Evolutionary conservation across 2,329 filamentous ascomycete species (phyloP).

Genomic region (Fusarium globosum): DNA sequence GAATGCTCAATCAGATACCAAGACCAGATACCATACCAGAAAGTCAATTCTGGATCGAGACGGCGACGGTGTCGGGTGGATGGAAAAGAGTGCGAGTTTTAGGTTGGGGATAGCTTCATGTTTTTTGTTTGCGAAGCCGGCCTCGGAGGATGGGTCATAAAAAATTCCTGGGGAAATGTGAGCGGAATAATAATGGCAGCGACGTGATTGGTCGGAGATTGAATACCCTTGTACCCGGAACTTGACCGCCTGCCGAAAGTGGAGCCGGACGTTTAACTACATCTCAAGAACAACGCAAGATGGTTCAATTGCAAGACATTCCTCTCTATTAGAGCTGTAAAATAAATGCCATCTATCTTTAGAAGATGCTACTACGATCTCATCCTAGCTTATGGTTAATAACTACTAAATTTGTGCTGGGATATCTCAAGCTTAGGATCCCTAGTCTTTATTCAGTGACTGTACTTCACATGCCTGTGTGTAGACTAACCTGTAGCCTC

Average conservation of each 20-base stretch:
- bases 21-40: not conserved
- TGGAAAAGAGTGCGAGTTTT: constrained; percentile 9
- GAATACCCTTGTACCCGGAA: constrained; percentile 1
- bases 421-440: too few relatives aligned
- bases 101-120: constrained; percentile 31
- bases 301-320: not conserved
- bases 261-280: not conserved
- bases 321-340: not conserved
- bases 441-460: not conserved
- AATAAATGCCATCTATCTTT: accelerated
- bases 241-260: constrained; percentile 25
- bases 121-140: constrained; percentile 23
- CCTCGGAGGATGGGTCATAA: constrained; percentile 33
- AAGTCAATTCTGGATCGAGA: not conserved
- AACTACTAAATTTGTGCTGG: too few relatives aligned
- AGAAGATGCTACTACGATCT: accelerated
- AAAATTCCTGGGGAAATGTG: constrained; percentile 23
- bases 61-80: not conserved
- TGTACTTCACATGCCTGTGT: not conserved
- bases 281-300: not conserved
- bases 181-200: constrained; percentile 13
- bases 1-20: not conserved
- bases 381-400: accelerated
- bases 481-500: not conserved
- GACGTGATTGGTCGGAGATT: constrained; percentile 12